These are phyloP conservation scores for Trichosporon sp. DNA, from an alignment of 1,284 basidiomycete genomes.

Conservation along the genomic window DNA sequence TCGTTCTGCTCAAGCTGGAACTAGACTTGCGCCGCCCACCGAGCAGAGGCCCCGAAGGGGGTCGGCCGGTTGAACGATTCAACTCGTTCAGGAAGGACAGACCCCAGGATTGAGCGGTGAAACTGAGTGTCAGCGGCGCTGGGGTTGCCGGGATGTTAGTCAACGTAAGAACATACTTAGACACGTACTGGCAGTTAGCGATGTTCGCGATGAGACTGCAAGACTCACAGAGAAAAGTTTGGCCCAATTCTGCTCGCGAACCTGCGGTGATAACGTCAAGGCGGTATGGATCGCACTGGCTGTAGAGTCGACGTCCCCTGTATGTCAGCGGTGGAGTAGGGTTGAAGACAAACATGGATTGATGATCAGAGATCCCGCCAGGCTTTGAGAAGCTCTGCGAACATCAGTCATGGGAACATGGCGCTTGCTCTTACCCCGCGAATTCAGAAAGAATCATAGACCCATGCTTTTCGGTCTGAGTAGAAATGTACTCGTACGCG, in stretches of 20 bases:
- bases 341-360: conserved; percentile 66
- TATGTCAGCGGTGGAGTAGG: background rate
- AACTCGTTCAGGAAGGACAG: conserved; percentile 80
- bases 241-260: conserved; percentile 81
- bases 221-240: conserved; percentile 80
- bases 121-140: conserved; percentile 14
- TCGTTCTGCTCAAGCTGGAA: conserved; percentile 21
- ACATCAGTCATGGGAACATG: background rate
- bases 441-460: conserved; percentile 98
- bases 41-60: conserved; percentile 24
- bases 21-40: conserved; percentile 21
- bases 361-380: conserved; percentile 89
- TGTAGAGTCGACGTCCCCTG: conserved; percentile 81
- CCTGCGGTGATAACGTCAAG: conserved; percentile 77
- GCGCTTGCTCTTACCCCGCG: conserved; percentile 57
- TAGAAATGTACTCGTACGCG: conserved; percentile 98
- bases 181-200: conserved; percentile 59
- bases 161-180: conserved; percentile 57
- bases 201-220: background rate
- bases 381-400: conserved; percentile 74
- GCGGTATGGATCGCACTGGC: conserved; percentile 94
- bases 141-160: background rate
- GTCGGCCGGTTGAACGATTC: conserved; percentile 29
- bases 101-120: conserved; percentile 89
- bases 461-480: conserved; percentile 85